phyloP scores from a whole-genome alignment of 2,329 filamentous ascomycete genomes.

The Paraphoma chrysanthemicola region DNA sequence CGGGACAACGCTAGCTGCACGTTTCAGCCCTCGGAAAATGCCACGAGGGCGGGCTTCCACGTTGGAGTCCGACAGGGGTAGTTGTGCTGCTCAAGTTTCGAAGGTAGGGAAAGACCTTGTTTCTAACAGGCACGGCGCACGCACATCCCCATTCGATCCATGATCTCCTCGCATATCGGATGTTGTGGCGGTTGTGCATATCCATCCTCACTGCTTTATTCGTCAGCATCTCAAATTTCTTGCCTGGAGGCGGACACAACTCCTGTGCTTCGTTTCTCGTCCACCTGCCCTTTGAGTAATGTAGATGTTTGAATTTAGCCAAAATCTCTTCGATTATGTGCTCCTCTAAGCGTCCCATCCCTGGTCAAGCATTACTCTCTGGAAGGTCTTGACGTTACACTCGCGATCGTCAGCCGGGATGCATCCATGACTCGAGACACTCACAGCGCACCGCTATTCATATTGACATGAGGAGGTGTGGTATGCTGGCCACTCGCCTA shows the following conservation, averaged over 20 bases:
- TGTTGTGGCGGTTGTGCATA: background rate
- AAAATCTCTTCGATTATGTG: background rate
- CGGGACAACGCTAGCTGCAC: background rate
- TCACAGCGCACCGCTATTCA: constrained; percentile 10
- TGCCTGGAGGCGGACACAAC: background rate
- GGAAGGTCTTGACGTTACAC: constrained; percentile 2
- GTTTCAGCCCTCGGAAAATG: constrained; percentile 1
- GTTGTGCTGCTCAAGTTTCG: background rate
- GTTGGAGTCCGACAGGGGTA: background rate
- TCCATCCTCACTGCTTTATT: background rate
- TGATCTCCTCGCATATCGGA: background rate
- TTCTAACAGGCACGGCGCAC: constrained; percentile 2
- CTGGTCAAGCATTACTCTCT: constrained; percentile 1
- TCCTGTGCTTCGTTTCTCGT: background rate
- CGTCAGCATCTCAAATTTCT: background rate
- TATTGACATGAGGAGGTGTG: constrained; percentile 8
- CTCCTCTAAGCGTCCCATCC: background rate
- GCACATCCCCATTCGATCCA: background rate
- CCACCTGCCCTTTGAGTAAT: background rate
- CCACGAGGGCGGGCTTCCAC: constrained; percentile 2
- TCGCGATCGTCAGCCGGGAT: constrained; percentile 6
- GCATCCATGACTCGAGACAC: constrained; percentile 2
- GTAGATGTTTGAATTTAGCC: background rate
- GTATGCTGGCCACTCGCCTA: constrained; percentile 20
- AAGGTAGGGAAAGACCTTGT: background rate